Evolutionary conservation across 139 green algal genomes (phyloP).

Genomic region (Closterium sp.): DNA sequence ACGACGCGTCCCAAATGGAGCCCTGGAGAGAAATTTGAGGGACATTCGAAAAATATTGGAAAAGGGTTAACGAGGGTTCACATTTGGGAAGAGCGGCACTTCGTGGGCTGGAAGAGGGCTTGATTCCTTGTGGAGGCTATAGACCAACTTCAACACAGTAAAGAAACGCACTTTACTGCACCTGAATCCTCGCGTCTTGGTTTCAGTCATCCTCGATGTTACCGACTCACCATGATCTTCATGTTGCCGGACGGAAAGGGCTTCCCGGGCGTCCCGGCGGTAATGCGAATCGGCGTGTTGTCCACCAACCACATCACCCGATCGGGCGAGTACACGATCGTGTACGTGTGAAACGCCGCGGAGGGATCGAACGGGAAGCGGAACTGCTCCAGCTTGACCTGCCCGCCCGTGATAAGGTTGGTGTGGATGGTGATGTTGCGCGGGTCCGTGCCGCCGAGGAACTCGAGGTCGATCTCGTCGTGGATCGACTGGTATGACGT

Average conservation of each 20-base stretch:
- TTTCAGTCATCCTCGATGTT: background rate
- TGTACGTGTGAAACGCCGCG: conserved; percentile 20
- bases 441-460: conserved; percentile 16
- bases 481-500: background rate
- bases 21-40: background rate
- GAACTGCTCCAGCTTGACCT: conserved; percentile 3
- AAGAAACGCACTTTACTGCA: too few relatives aligned
- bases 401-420: conserved; percentile 8
- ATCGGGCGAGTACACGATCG: background rate
- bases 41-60: too few relatives aligned
- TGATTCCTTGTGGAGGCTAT: background rate
- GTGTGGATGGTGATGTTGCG: conserved; percentile 22
- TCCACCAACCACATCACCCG: background rate
- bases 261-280: background rate
- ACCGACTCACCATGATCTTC: background rate
- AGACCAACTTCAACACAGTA: background rate
- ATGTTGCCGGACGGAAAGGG: background rate
- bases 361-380: conserved; percentile 3
- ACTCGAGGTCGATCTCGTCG: conserved; percentile 36
- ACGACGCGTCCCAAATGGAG: background rate
- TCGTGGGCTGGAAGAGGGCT: background rate
- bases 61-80: background rate
- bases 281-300: background rate
- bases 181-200: background rate
- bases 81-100: background rate